phyloP scores from a whole-genome alignment of 331 rosid species.

The Pyracantha coccinea region DNA sequence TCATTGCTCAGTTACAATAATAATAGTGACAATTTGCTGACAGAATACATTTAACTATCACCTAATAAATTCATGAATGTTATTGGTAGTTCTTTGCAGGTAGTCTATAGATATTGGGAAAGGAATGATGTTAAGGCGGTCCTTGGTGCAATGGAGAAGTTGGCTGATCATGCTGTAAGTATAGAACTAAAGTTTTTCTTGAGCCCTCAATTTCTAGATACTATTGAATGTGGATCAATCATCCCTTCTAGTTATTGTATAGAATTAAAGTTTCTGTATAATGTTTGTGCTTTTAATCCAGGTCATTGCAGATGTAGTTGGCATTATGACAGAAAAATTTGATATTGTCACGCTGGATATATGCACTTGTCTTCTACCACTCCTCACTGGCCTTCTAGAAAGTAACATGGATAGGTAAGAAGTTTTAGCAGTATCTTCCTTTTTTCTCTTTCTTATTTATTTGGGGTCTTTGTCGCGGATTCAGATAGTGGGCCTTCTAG shows the following conservation, averaged over 20 bases:
- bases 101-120: slow-evolving; percentile 81
- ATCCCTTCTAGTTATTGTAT: neutral
- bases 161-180: slow-evolving; percentile 90
- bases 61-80: slow-evolving; percentile 19
- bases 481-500: neutral
- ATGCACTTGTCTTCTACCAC: slow-evolving; percentile 71
- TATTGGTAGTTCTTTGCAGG: slow-evolving; percentile 43
- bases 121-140: slow-evolving; percentile 86
- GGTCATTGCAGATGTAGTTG: slow-evolving; percentile 87
- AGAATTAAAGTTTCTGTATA: slow-evolving; percentile 1
- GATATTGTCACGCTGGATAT: slow-evolving; percentile 77
- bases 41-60: neutral
- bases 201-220: neutral
- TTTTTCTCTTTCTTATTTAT: neutral
- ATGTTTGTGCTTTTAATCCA: slow-evolving; percentile 30
- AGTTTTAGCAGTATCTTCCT: neutral
- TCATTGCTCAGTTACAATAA: neutral
- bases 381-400: slow-evolving; percentile 63
- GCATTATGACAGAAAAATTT: slow-evolving; percentile 63
- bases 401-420: slow-evolving; percentile 79
- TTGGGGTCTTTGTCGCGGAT: neutral
- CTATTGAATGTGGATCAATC: neutral
- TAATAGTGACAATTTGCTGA: neutral
- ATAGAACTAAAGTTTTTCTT: neutral
- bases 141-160: slow-evolving; percentile 73